Evolutionary conservation across 2,329 filamentous ascomycete species (phyloP), one percentile per base, ranked within the genome.

Genomic region (Meredithiella fracta): DNA sequence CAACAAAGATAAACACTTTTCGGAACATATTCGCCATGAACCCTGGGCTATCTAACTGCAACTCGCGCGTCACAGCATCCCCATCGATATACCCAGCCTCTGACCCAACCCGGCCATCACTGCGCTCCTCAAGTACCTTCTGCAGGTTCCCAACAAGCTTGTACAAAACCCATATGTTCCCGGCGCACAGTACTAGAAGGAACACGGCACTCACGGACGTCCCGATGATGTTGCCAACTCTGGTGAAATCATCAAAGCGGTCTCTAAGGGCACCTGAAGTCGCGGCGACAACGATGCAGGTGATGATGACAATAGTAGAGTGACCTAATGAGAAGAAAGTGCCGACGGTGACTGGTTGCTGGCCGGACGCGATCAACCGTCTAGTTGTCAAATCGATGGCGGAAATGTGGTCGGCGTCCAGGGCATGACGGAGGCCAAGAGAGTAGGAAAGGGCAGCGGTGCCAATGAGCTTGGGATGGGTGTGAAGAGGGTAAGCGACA

Each of bases 381-480:
- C 92, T 78, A 0, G 92, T 97, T 83, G 94, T 94, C 38, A 97
- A 77, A 68, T 97, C 91, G 63, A 97, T 98, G 60, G 90, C 91
- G 63, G 70, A 69, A 63, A 77, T 78, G 67, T 97, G 92, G 68
- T 97, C 91, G n/a, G 91, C 92, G 65, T 97, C 92, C 47, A 97
- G 79, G n/a, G 91, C 91, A 72, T 97, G 91, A 44, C 91, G 84
- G 11, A 97, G 77, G 2, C 91, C 91, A 9, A 97, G 77, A 0
- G 87, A 87, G 67, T 94, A 97, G 25, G 90, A 83, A 0, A 97
- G 77, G 1, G 90, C 81, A 1, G 89, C 87, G 2, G 89, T 83
- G 1, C 85, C 85, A 52, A 90, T 79, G 60, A 96, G 76, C 0
- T 74, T 70, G 0, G 77, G 72, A 65, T 78, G 70, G 61, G 71